Conservation (phyloP, 1,139 yeast species). For the Hemisphaericaspora xylanilytica region DNA sequence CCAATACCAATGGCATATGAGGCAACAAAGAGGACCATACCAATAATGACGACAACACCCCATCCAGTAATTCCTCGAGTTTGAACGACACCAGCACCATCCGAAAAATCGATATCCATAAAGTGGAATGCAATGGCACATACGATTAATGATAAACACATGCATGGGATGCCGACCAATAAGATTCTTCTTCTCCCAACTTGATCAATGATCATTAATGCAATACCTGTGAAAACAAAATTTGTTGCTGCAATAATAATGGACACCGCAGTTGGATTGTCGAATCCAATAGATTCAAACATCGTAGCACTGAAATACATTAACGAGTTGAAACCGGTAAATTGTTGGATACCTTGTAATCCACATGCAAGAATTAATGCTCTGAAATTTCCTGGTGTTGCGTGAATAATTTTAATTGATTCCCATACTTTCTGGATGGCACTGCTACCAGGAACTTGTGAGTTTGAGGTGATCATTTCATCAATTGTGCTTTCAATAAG, state of each 20-base stretch:
- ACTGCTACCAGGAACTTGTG: slow-evolving; percentile 62
- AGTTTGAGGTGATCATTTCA: slow-evolving; percentile 56
- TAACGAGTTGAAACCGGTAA: slow-evolving; percentile 91
- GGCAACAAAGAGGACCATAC: slow-evolving; percentile 85
- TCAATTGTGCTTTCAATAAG: slow-evolving; percentile 56
- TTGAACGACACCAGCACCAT: slow-evolving; percentile 42
- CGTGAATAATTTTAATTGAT: slow-evolving; percentile 67
- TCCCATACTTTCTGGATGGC: slow-evolving; percentile 55
- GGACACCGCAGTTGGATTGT: slow-evolving; percentile 88
- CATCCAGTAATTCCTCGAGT: slow-evolving; percentile 63
- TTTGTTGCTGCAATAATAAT: slow-evolving; percentile 90
- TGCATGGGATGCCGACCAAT: slow-evolving; percentile 72
- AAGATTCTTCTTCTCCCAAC: slow-evolving; percentile 84
- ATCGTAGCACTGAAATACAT: slow-evolving; percentile 93
- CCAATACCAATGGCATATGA: slow-evolving; percentile 93
- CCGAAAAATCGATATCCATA: slow-evolving; percentile 57
- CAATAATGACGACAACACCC: slow-evolving; percentile 82
- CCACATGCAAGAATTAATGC: slow-evolving; percentile 90
- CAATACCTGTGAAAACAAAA: slow-evolving; percentile 78
- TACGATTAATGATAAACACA: slow-evolving; percentile 71
- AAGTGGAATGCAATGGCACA: slow-evolving; percentile 90
- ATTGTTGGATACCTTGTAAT: slow-evolving; percentile 91
- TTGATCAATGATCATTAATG: slow-evolving; percentile 78
- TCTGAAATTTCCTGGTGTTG: slow-evolving; percentile 76
- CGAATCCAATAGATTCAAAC: slow-evolving; percentile 83